Evolutionary conservation across 257 asterid genomes (phyloP), one percentile per base, ranked within the genome.

Genomic region (Ocimum tenuiflorum): DNA sequence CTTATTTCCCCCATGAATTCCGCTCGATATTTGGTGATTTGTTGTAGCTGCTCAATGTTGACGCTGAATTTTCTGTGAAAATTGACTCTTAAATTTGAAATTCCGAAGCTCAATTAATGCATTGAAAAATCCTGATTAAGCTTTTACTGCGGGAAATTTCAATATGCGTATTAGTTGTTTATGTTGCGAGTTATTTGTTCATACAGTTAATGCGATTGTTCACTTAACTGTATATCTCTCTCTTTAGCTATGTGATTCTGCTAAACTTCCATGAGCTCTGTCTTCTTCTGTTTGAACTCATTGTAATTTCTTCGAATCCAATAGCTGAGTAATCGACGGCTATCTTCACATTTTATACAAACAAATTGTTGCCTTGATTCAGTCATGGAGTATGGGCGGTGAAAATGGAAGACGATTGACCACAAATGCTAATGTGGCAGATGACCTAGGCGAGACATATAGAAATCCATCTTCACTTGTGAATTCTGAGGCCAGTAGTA

Each of bases 321-420:
- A 38, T 27, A 27, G 31, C 31, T 27, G 31, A 27, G 31, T 27
- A 27, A 27, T 27, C 4, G 31, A 27, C 4, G 31, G 31, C 31
- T 4, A 27, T 9, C 12, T 20, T 43, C 14, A 12, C n/a, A n/a
- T n/a, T 41, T 52, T 2, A 27, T 1, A 24, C 22, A 12, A 19
- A 39, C 14, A 60, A 8, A 29, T 22, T 59, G 63, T 4, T 38
- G 50, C 57, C 46, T 42, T 50, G 15, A 38, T 29, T 73, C 75
- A 71, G 81, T 54, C 11, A 61, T 61, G 67, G 67, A 61, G 67
- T 33, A 85, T 81, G 88, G 77, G 66, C 46, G 68, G 67, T 65
- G 63, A 63, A 68, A 81, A 60, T 52, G 57, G 39, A 27, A 63
- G 63, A 39, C 65, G 48, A 60, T 57, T 60, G 45, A 69, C 66